Percentiles rank a stretch among this genome's conserved stretches.
Conservation (phyloP, 176 grass and related monocot genomes). For the Hsuehochloa calcarea region DNA sequence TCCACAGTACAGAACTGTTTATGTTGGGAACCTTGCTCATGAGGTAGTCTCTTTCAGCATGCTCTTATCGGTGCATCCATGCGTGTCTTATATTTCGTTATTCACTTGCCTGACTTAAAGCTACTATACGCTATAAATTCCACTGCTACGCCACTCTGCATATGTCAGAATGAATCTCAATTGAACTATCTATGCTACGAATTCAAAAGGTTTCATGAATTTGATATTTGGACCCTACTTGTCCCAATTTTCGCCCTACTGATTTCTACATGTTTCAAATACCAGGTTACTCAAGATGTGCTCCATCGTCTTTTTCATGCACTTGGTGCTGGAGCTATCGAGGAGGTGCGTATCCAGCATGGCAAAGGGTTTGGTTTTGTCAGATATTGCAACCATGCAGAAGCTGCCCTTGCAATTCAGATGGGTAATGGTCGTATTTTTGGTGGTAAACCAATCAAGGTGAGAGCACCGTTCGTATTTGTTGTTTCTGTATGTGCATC, state of each 20-base stretch:
- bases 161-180: not conserved
- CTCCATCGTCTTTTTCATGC: slow-evolving; percentile 71
- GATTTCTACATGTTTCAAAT: not conserved
- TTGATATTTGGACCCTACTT: not conserved
- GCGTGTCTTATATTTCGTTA: not conserved
- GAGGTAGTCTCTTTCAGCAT: slow-evolving; percentile 46
- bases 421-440: slow-evolving; percentile 63
- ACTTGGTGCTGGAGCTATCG: slow-evolving; percentile 64
- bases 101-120: not conserved
- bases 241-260: not conserved
- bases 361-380: slow-evolving; percentile 92
- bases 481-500: not conserved
- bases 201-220: not conserved
- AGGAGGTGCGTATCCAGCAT: slow-evolving; percentile 73
- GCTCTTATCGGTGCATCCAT: not conserved
- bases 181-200: not conserved
- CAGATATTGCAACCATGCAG: slow-evolving; percentile 62
- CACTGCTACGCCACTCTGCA: not conserved
- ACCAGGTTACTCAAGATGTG: slow-evolving; percentile 47
- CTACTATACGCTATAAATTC: not conserved
- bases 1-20: slow-evolving; percentile 70
- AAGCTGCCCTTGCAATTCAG: slow-evolving; percentile 74
- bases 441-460: slow-evolving; percentile 80
- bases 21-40: slow-evolving; percentile 84
- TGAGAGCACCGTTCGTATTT: slow-evolving; percentile 17